Evolutionary conservation across 2,329 filamentous ascomycete genomes (phyloP), one percentile per base, ranked within the genome.

Genomic region (Xylaria sp.): DNA sequence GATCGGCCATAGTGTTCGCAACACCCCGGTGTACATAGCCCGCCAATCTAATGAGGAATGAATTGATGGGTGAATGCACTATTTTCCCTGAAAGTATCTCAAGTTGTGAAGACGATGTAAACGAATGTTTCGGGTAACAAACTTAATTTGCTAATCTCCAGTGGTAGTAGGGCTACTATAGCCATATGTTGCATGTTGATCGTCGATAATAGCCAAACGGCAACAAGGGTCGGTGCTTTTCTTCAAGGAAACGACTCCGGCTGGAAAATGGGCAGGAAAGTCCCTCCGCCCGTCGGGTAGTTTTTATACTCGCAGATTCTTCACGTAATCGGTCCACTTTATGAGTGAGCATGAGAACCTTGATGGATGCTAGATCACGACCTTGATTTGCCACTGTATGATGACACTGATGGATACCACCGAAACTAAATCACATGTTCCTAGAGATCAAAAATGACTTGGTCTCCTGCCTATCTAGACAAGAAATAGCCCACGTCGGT

Each of bases 21-120:
- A 61, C 54, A 57, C 43, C 31, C 37, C 47, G 31, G 35, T 58
- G 33, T 57, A 62, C 5, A 57, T 63, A 63, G 52, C 25, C 52
- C 23, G 40, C 21, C 38, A 52, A 54, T 48, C 25, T 63, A 4
- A 65, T 46, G 56, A 65, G 41, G 15, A 60, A 60, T 52, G 60
- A 60, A 48, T 2, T 56, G 47, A 58, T 47, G 52, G 57, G 56
- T 60, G 48, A 53, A 54, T 60, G 46, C 37, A 52, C 17, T 33
- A 40, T 9, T 17, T 19, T 59, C n/a, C n/a, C n/a, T 31, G 46
- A 27, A 17, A 35, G 13, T 27, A 35, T 15, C 11, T 40, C 11
- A 6, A 17, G 3, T 25, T 54, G 33, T 57, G 53, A 60, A 46
- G 2, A 23, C 29, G 3, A 11, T n/a, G 11, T 44, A 15, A 8